phyloP scores from a whole-genome alignment of 768 basidiomycete species.

The Gymnopilus dilepis region DNA sequence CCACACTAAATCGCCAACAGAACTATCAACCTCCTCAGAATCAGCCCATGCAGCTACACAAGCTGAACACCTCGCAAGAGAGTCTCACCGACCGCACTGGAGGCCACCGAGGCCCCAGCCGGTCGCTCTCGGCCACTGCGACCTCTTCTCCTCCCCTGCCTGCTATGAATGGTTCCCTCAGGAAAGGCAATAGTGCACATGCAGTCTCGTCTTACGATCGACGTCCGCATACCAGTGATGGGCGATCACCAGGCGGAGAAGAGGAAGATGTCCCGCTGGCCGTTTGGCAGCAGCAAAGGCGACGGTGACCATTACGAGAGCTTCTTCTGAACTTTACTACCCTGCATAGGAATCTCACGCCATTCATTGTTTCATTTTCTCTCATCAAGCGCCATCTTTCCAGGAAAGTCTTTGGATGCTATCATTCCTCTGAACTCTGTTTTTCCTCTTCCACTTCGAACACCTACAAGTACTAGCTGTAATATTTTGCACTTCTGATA shows the following conservation, averaged over 20 bases:
- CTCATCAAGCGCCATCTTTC: background rate
- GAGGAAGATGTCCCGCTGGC: slow-evolving; percentile 86
- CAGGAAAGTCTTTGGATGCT: slow-evolving; percentile 12
- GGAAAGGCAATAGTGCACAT: slow-evolving; percentile 72
- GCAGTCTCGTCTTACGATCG: slow-evolving; percentile 50
- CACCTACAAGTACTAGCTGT: slow-evolving; percentile 18
- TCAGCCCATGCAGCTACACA: slow-evolving; percentile 41
- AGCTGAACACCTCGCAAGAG: slow-evolving; percentile 41
- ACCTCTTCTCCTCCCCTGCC: slow-evolving; percentile 40
- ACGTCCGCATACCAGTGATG: slow-evolving; percentile 49
- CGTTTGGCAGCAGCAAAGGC: slow-evolving; percentile 77
- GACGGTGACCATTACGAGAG: slow-evolving; percentile 43
- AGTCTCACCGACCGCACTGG: slow-evolving; percentile 30
- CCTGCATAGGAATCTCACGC: background rate
- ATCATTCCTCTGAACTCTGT: background rate
- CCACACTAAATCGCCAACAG: slow-evolving; percentile 35
- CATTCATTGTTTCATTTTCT: slow-evolving; percentile 3
- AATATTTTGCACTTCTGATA: slow-evolving; percentile 15
- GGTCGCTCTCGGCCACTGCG: slow-evolving; percentile 76
- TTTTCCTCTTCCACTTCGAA: background rate
- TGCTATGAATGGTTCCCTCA: slow-evolving; percentile 54
- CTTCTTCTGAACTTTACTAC: background rate
- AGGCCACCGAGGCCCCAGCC: slow-evolving; percentile 52
- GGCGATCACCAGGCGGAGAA: slow-evolving; percentile 47
- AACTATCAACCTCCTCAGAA: slow-evolving; percentile 24